These are phyloP conservation scores for Starmera caribaea DNA, from an alignment of 805 yeast genomes.

Conservation along the genomic window DNA sequence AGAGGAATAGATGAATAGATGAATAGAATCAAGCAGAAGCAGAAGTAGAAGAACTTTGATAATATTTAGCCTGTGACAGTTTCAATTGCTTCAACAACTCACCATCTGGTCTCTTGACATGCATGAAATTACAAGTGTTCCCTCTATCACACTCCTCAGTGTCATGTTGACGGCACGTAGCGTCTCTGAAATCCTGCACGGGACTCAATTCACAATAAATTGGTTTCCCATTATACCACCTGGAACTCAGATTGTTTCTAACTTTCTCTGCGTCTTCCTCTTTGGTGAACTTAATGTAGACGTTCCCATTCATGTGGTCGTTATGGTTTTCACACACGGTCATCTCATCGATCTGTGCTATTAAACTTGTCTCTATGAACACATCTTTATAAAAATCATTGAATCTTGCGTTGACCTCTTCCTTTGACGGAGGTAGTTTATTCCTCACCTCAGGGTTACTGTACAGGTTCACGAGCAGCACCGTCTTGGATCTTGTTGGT, in stretches of 20 bases:
- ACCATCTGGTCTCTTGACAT: slow-evolving; percentile 47
- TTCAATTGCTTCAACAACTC: slow-evolving; percentile 33
- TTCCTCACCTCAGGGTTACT: slow-evolving; percentile 43
- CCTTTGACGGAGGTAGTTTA: slow-evolving; percentile 18
- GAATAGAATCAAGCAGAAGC: background rate
- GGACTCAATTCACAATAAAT: slow-evolving; percentile 75
- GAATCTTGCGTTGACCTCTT: slow-evolving; percentile 35
- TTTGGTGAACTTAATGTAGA: slow-evolving; percentile 53
- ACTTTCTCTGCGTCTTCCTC: slow-evolving; percentile 54
- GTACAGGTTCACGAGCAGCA: slow-evolving; percentile 56
- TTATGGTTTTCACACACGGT: slow-evolving; percentile 78
- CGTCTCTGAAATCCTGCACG: slow-evolving; percentile 57
- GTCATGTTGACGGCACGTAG: slow-evolving; percentile 69
- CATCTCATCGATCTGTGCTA: slow-evolving; percentile 47
- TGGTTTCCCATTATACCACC: slow-evolving; percentile 80
- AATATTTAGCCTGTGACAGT: slow-evolving; percentile 26
- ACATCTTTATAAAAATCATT: slow-evolving; percentile 65
- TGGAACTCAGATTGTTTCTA: slow-evolving; percentile 49
- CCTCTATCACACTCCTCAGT: slow-evolving; percentile 63
- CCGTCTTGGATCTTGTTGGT: slow-evolving; percentile 57
- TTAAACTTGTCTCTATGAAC: slow-evolving; percentile 45
- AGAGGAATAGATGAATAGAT: background rate
- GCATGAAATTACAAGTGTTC: slow-evolving; percentile 82
- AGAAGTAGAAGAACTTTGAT: slow-evolving; percentile 2
- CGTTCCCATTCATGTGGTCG: slow-evolving; percentile 79